Evolutionary conservation across 2,329 filamentous ascomycete genomes (phyloP).

Genomic region (Cladobotryum protrusum): DNA sequence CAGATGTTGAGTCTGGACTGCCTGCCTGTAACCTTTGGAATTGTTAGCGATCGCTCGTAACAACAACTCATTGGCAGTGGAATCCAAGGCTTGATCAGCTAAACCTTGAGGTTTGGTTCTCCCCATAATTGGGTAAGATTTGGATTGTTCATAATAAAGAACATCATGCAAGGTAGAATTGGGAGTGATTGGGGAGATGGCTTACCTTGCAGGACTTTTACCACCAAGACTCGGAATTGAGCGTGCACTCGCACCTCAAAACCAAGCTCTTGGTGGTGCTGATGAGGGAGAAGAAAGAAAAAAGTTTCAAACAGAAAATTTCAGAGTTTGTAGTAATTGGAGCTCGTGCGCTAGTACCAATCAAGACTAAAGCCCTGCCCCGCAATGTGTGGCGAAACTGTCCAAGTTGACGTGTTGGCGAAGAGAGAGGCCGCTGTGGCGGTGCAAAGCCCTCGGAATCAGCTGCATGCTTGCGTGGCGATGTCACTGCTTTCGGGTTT

Average conservation of each 20-base stretch:
- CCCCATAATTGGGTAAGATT: slow-evolving; percentile 56
- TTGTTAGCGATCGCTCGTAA: slow-evolving; percentile 14
- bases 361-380: slow-evolving; percentile 14
- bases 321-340: slow-evolving; percentile 22
- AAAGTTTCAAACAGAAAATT: slow-evolving; percentile 15
- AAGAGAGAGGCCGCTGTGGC: slow-evolving; percentile 23
- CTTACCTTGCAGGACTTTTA: slow-evolving; percentile 10
- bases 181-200: slow-evolving; percentile 3
- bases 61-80: slow-evolving; percentile 3
- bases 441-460: slow-evolving; percentile 22
- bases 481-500: slow-evolving; percentile 10
- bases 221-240: slow-evolving; percentile 6
- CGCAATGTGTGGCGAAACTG: slow-evolving; percentile 18
- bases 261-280: slow-evolving; percentile 8
- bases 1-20: too few relatives aligned
- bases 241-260: slow-evolving; percentile 17
- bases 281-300: slow-evolving; percentile 13
- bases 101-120: slow-evolving; percentile 46
- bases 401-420: too few relatives aligned
- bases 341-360: slow-evolving; percentile 21
- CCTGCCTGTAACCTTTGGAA: not conserved
- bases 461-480: slow-evolving; percentile 19
- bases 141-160: slow-evolving; percentile 51
- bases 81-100: slow-evolving; percentile 43
- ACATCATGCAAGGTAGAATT: slow-evolving; percentile 25